phyloP scores from a whole-genome alignment of 78 protist genomes.

The Dictyostelium citrinum region DNA sequence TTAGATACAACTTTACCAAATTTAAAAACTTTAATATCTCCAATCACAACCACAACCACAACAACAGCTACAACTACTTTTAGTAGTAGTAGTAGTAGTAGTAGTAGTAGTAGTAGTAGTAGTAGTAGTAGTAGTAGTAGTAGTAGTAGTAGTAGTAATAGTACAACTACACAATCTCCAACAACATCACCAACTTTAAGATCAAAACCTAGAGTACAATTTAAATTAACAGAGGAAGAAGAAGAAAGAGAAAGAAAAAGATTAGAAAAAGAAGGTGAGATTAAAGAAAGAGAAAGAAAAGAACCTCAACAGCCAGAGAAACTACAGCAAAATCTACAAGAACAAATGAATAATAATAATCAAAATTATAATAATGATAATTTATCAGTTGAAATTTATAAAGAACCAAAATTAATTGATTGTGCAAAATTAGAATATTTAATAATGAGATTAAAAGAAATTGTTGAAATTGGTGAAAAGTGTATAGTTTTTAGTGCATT shows the following conservation, averaged over 20 bases:
- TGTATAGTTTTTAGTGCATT: conserved; percentile 63
- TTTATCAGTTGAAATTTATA: background rate
- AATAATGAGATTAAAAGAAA: conserved; percentile 1
- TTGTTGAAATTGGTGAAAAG: background rate
- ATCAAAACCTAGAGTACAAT: background rate
- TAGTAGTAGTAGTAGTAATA: too few species aligned
- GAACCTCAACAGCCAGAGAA: background rate
- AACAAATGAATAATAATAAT: background rate
- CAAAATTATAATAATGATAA: background rate
- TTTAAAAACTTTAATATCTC: background rate
- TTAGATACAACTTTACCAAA: background rate
- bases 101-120: too few species aligned
- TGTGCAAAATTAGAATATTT: conserved; percentile 30
- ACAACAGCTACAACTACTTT: background rate
- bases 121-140: background rate
- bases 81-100: background rate
- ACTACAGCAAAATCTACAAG: background rate
- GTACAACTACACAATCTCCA: too few species aligned
- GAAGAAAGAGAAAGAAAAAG: background rate
- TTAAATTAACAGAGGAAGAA: background rate
- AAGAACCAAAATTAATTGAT: background rate
- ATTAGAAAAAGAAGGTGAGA: background rate
- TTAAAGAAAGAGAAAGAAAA: background rate
- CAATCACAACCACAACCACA: background rate
- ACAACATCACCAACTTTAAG: background rate